Conservation (phyloP, 2,329 filamentous ascomycete genomes). For the Clathrospora elynae region DNA sequence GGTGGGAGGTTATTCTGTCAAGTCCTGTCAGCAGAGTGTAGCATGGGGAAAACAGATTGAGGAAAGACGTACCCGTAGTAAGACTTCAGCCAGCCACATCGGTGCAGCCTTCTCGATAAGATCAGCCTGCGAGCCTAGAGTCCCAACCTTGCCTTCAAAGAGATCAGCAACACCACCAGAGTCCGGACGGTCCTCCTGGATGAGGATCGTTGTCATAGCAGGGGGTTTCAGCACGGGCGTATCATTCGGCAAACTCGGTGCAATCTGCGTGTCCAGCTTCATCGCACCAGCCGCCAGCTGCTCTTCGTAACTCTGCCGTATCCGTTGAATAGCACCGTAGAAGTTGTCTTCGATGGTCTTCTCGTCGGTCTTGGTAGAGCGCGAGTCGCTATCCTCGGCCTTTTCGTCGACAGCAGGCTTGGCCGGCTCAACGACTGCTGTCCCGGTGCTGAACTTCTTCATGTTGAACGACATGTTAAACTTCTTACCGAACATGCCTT, state of each 20-base stretch:
- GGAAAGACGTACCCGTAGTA: slow-evolving; percentile 64
- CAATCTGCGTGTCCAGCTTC: slow-evolving; percentile 66
- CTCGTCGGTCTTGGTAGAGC: slow-evolving; percentile 65
- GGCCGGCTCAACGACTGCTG: slow-evolving; percentile 63
- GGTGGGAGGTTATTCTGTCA: slow-evolving; percentile 73
- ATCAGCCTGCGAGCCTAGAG: slow-evolving; percentile 76
- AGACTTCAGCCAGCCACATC: slow-evolving; percentile 88
- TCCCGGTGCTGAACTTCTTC: slow-evolving; percentile 77
- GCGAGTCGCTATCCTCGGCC: slow-evolving; percentile 64
- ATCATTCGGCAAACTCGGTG: slow-evolving; percentile 72
- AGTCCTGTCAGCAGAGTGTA: background rate
- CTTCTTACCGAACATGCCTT: slow-evolving; percentile 76
- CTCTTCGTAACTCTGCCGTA: slow-evolving; percentile 74
- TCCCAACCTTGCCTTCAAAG: slow-evolving; percentile 85
- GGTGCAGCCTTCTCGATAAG: slow-evolving; percentile 84
- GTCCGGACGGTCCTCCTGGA: slow-evolving; percentile 68
- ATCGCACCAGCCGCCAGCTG: slow-evolving; percentile 59
- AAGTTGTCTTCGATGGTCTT: slow-evolving; percentile 78
- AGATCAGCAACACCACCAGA: slow-evolving; percentile 76
- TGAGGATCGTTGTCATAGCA: slow-evolving; percentile 64
- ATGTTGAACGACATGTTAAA: slow-evolving; percentile 79
- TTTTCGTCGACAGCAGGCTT: slow-evolving; percentile 82
- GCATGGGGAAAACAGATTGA: background rate
- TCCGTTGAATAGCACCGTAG: slow-evolving; percentile 71
- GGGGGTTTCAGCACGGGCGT: slow-evolving; percentile 78